These are phyloP conservation scores for Penicillium sumatraense DNA, from an alignment of 2,329 filamentous ascomycete species.

Conservation along the genomic window DNA sequence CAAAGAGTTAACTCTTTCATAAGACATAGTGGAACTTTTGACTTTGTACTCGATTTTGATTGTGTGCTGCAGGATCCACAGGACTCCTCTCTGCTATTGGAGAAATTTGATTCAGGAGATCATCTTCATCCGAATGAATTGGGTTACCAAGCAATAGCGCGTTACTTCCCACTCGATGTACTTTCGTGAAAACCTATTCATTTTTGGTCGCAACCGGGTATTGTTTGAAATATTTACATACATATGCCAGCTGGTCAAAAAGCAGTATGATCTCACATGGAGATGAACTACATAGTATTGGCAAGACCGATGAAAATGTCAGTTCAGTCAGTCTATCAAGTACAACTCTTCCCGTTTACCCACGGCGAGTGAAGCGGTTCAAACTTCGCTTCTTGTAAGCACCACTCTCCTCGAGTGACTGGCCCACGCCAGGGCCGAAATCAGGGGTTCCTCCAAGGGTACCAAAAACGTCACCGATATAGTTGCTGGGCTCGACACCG, in stretches of 20 bases:
- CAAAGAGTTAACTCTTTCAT: constrained; percentile 67
- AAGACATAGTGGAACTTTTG: constrained; percentile 59
- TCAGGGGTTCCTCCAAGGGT: constrained; percentile 68
- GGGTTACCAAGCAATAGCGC: constrained; percentile 65
- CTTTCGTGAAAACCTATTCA: constrained; percentile 40
- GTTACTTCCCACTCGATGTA: constrained; percentile 61
- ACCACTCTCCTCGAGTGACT: constrained; percentile 24
- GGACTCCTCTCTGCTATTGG: constrained; percentile 54
- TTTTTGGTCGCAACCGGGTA: not conserved
- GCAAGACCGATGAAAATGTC: no score
- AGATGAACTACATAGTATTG: no score
- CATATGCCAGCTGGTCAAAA: no score
- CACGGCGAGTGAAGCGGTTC: constrained; percentile 11
- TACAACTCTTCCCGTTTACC: no score
- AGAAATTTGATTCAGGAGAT: constrained; percentile 64
- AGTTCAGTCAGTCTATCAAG: no score
- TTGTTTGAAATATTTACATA: not conserved
- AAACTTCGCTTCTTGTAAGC: constrained; percentile 27
- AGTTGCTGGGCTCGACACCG: constrained; percentile 66
- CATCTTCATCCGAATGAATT: constrained; percentile 66
- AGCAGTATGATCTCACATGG: not conserved
- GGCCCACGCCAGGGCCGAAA: constrained; percentile 55
- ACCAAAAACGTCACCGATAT: constrained; percentile 73
- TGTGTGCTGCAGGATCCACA: constrained; percentile 57
- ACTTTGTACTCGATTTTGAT: constrained; percentile 68